A percentile compares a stretch with the other conserved stretches of the same genome.
Conservation (phyloP, 768 basidiomycete genomes). For the Lactarius akahatsu region DNA sequence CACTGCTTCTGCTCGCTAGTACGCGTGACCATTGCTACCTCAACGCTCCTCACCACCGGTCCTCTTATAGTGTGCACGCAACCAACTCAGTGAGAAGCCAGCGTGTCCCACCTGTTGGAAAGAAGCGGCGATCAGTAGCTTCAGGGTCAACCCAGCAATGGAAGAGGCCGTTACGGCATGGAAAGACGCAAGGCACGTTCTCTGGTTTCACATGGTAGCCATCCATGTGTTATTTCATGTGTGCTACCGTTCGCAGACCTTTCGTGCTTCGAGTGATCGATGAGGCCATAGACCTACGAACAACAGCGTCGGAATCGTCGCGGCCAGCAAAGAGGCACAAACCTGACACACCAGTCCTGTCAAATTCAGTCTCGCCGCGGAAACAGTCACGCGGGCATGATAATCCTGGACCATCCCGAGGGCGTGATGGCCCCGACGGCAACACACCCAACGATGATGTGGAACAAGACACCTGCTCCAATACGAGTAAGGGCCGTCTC, state of each 20-base stretch:
- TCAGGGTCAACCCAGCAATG: slow-evolving; percentile 40
- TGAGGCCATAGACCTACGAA: slow-evolving; percentile 7
- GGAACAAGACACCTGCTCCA: not conserved
- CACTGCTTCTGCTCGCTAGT: slow-evolving; percentile 44
- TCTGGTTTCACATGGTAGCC: not conserved
- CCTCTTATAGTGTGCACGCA: slow-evolving; percentile 40
- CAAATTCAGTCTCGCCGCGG: not conserved
- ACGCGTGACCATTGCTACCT: slow-evolving; percentile 13
- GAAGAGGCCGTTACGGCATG: slow-evolving; percentile 42
- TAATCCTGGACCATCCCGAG: not conserved
- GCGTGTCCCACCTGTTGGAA: slow-evolving; percentile 41
- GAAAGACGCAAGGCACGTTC: slow-evolving; percentile 38
- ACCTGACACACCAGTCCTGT: slow-evolving; percentile 14
- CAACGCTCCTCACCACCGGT: slow-evolving; percentile 8
- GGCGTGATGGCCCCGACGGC: not conserved
- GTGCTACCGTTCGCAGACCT: slow-evolving; percentile 13
- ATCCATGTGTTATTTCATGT: slow-evolving; percentile 13
- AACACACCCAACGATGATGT: slow-evolving; percentile 7
- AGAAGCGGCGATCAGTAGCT: slow-evolving; percentile 35
- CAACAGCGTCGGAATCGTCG: slow-evolving; percentile 1
- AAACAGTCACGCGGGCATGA: not conserved
- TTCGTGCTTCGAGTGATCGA: slow-evolving; percentile 20
- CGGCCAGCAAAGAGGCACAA: slow-evolving; percentile 28
- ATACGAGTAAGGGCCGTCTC: slow-evolving; percentile 2
- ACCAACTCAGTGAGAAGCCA: slow-evolving; percentile 36